Base-by-base conservation (phyloP, 371 early-diverging fungal genomes). In the Apophysomyces elegans region DNA sequence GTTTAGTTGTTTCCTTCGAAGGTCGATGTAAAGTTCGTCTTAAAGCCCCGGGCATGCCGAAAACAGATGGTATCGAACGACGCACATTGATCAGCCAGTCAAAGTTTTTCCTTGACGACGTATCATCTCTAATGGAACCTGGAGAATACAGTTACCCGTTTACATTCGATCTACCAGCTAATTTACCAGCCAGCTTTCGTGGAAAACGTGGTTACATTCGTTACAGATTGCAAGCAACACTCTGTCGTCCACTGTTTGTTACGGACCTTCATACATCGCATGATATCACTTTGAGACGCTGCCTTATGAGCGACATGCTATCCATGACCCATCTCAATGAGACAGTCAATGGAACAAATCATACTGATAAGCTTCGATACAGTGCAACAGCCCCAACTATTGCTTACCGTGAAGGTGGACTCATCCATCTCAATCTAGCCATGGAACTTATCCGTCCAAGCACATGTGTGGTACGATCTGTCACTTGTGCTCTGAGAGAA, bases 401-500 rank as follows among this genome's bases (percentile, higher is more conserved):
- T 16, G 59, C 76, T 41, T 77, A 79, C 59, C 76, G 82, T 37
- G 82, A 82, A 71, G 82, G 82, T 11, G 82, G 82, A 18, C 63
- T 82, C 16, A 70, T 82, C 11, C 72, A 74, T 35, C 63, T 82
- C 41, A 74, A 77, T 41, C 46, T 82, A 8, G 67, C 66, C 21
- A 72, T 82, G 68, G 62, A 73, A 32, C 59, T 82, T 2, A 60
- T 67, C 4, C 62, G 63, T 9, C 82, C 82, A 16, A 73, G 77
- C 16, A 63, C 70, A 0, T 74, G 76, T 18, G 62, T 70, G 1
- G 63, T 82, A 8, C 64, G 70, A 59, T 72, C 78, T 7, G 78
- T 82, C 13, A 76, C 82, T n/a, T 79, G 76, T 70, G 82, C 76
- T 4, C 56, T 82, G 6, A 70, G 76, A 32, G 82, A 82, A 64